Evolutionary conservation across 192 early-diverging fungal species (phyloP), one percentile per base, ranked within the genome.

Genomic region (Podila epicladia): DNA sequence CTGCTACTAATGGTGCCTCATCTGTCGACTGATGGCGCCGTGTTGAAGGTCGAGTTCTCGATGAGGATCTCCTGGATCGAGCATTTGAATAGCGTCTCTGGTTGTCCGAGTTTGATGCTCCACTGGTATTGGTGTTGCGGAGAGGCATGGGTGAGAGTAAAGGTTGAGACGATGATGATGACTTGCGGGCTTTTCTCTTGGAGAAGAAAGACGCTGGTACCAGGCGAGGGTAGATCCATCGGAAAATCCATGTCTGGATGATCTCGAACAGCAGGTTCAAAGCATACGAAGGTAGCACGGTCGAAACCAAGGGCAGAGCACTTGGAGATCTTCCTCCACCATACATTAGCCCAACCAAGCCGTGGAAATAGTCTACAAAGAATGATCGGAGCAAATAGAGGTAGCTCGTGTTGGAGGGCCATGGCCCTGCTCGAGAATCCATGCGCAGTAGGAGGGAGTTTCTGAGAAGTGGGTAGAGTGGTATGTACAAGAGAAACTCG

Each of bases 401-500:
- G 55, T 80, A 73, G 11, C 69, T 64, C 3, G 71, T 58, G 17
- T 61, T 72, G 26, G 57, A 33, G 9, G 77, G 77, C 77, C 77
- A 80, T 0, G 77, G 71, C 20, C 77, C 71, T n/a, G 66, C 63
- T 24, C 66, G 62, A 15, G 71, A 72, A 24, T 80, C 77, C 77
- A 80, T 80, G 17, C 77, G 51, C 20, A 80, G 60, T 0, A 80
- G 49, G 26, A 73, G 65, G 0, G 77, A 80, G 67, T 73, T 80
- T 9, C 77, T 69, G 28, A 80, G 65, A 9, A 80, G 77, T 2
- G 77, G 77, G 35, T 80, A 80, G 6, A 80, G 77, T 15, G 77
- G 77, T 80, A 80, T 80, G 65, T 80, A 80, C 31, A 80, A 48
- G 3, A 80, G 61, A 60, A 80, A 80, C 62, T 80, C 77, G 58